phyloP scores from a whole-genome alignment of 179 eudicot genomes.

The Pouteria campechiana region DNA sequence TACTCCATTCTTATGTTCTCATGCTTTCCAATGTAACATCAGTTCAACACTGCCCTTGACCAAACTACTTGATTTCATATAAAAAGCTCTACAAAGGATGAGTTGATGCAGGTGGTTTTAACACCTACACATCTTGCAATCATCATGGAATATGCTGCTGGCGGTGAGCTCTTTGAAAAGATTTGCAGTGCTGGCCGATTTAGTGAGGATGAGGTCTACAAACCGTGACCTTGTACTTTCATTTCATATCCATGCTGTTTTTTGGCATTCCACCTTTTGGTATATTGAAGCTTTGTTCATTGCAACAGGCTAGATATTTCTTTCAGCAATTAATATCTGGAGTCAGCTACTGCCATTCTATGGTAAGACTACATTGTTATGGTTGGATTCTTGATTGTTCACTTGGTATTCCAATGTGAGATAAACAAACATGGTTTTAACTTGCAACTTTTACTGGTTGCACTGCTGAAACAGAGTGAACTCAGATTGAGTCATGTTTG shows the following conservation, averaged over 20 bases:
- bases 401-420: no score
- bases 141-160: conserved; percentile 92
- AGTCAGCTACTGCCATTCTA: conserved; percentile 85
- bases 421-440: no score
- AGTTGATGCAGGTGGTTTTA: conserved; percentile 75
- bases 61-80: no score
- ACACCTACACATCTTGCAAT: conserved; percentile 94
- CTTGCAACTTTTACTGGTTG: not conserved
- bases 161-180: conserved; percentile 89
- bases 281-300: not conserved
- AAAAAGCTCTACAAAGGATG: no score
- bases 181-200: conserved; percentile 92
- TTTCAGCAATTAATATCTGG: conserved; percentile 91
- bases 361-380: no score
- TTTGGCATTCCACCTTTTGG: not conserved
- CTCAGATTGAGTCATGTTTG: no score
- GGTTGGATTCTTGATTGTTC: no score
- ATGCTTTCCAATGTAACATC: no score
- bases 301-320: conserved; percentile 74
- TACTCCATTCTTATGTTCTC: no score
- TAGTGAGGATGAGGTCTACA: conserved; percentile 98
- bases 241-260: not conserved
- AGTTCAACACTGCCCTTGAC: no score
- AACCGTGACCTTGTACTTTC: no score
- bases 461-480: no score